These are phyloP conservation scores for Austroboletus niveus DNA, from an alignment of 1,284 basidiomycete species.

Conservation along the genomic window DNA sequence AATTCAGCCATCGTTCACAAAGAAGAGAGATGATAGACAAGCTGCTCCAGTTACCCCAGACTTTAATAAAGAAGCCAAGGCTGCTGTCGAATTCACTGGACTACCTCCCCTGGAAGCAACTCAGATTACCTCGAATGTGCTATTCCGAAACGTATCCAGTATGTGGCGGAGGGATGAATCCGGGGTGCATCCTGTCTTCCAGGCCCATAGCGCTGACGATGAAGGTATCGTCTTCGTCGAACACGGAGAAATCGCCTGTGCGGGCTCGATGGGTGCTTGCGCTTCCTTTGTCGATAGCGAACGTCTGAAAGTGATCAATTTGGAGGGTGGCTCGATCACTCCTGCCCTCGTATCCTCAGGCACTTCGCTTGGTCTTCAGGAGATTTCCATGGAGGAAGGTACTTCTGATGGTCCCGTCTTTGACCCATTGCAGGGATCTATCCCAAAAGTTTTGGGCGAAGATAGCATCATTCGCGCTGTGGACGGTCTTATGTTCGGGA, in stretches of 20 bases:
- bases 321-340: constrained; percentile 41
- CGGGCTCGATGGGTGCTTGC: constrained; percentile 23
- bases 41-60: constrained; percentile 54
- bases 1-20: constrained; percentile 39
- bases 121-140: constrained; percentile 20
- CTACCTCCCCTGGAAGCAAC: constrained; percentile 56
- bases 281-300: constrained; percentile 7
- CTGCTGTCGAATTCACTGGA: constrained; percentile 58
- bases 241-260: constrained; percentile 33
- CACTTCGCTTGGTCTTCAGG: constrained; percentile 56
- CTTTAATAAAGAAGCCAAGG: constrained; percentile 57
- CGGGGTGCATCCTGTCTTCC: constrained; percentile 24
- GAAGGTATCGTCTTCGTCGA: constrained; percentile 33
- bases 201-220: background rate
- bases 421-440: constrained; percentile 46
- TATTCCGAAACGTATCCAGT: constrained; percentile 47
- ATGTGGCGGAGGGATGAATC: constrained; percentile 20
- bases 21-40: constrained; percentile 52
- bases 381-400: constrained; percentile 58
- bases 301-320: constrained; percentile 30
- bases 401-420: constrained; percentile 65
- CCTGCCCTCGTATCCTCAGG: constrained; percentile 63
- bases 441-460: constrained; percentile 52
- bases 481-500: constrained; percentile 74
- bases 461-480: constrained; percentile 60